Base-by-base conservation (phyloP, 2,329 filamentous ascomycete genomes). In the Ceratocystis ficicola region DNA sequence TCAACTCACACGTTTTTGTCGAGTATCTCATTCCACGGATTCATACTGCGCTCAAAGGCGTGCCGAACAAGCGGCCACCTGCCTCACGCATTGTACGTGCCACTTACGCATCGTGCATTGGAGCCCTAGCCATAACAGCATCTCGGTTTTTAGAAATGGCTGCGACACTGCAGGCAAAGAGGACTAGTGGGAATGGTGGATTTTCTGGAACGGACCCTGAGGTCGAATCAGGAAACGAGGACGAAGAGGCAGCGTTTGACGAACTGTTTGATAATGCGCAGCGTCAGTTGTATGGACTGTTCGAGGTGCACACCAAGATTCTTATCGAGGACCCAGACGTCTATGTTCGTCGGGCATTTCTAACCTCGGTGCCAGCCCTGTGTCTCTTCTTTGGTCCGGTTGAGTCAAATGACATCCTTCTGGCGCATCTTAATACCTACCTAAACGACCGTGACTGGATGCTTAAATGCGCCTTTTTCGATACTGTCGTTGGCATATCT, bases 371-470 rank as follows among this genome's bases (percentile, higher is more conserved):
- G 0, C 88, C 92, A 0, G 89, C 91, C 69, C 80, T 99, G 1
- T 99, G 94, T 73, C 85, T 96, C 70, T 97, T 99, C 75, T 97
- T 99, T 70, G 91, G 90, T 2, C 92, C 89, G 68, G 83, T 86
- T n/a, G 88, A 91, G 72, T 88, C 93, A 0, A 96, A 95, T 73
- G 94, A 99, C 72, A 90, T 99, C n/a, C 86, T 99, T 17, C 78
- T 99, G 25, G 95, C 91, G 41, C 94, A 99, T 76, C 79, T 99
- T 32, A 97, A 97, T 72, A 99, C 94, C 0, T 99, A 99, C 71
- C 77, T 99, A 7, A 99, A 99, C 70, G 94, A 97, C 71, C 85
- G 88, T 52, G 92, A 99, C 73, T 99, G 94, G 94, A 90, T 90
- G 74, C 78, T 99, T 41, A 96, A 96, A 74, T 96, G 91, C 71